These are phyloP conservation scores for Thraustotheca clavata DNA, from an alignment of 352 stramenopile genomes.

Conservation along the genomic window DNA sequence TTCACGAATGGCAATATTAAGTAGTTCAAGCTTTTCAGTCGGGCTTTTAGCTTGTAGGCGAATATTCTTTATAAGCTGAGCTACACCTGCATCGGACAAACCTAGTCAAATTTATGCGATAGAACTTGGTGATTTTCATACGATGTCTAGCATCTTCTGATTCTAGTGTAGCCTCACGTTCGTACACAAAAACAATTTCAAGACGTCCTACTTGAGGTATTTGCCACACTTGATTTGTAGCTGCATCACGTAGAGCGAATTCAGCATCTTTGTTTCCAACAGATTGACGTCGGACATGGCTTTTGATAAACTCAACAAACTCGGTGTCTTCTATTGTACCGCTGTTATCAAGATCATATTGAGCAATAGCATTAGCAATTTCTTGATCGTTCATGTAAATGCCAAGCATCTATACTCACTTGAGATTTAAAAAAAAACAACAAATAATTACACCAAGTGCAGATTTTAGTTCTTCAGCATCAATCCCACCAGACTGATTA, in stretches of 20 bases:
- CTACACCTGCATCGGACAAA: slow-evolving; percentile 53
- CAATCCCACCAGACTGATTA: slow-evolving; percentile 65
- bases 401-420: slow-evolving; percentile 35
- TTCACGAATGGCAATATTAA: slow-evolving; percentile 64
- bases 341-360: slow-evolving; percentile 66
- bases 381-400: slow-evolving; percentile 54
- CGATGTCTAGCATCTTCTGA: slow-evolving; percentile 18
- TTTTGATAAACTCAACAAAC: slow-evolving; percentile 76
- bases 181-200: slow-evolving; percentile 72
- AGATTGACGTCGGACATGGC: slow-evolving; percentile 40
- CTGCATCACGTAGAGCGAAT: slow-evolving; percentile 33
- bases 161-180: slow-evolving; percentile 43
- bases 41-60: slow-evolving; percentile 39
- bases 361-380: slow-evolving; percentile 47
- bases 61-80: slow-evolving; percentile 69
- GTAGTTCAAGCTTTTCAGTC: slow-evolving; percentile 66
- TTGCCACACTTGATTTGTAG: slow-evolving; percentile 54
- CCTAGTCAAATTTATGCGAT: slow-evolving; percentile 22
- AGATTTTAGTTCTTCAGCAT: slow-evolving; percentile 60
- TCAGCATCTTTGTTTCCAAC: neutral
- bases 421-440: slow-evolving; percentile 1
- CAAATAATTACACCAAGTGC: slow-evolving; percentile 29
- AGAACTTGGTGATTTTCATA: neutral
- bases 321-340: slow-evolving; percentile 74
- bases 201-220: slow-evolving; percentile 51